Percentiles rank a stretch among this genome's conserved stretches.
phyloP scores from a whole-genome alignment of 2,329 filamentous ascomycete species.

The Colletotrichum tanaceti region DNA sequence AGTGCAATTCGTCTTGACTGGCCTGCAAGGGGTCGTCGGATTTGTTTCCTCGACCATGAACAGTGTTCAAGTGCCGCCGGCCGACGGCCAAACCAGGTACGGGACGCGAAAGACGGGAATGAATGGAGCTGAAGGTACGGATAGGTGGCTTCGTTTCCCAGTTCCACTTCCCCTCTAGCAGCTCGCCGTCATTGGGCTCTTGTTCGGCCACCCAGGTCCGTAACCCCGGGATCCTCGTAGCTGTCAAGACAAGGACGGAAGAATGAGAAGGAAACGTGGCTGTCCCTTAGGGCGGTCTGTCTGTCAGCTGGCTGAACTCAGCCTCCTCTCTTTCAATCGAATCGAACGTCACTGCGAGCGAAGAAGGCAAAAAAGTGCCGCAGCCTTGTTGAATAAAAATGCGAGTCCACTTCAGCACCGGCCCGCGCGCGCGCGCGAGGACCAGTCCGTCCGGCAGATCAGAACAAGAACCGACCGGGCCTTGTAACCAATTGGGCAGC shows the following conservation, averaged over 20 bases:
- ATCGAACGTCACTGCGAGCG: neutral
- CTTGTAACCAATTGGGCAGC: slow-evolving; percentile 10
- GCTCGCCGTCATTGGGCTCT: slow-evolving; percentile 5
- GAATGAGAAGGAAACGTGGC: neutral
- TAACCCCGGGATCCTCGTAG: neutral
- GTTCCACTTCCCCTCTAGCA: neutral
- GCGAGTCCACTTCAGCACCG: slow-evolving; percentile 21
- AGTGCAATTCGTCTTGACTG: slow-evolving; percentile 15
- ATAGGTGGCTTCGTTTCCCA: slow-evolving; percentile 29
- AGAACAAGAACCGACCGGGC: neutral
- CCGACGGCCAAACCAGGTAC: neutral
- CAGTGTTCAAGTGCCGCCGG: neutral
- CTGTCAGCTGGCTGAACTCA: neutral
- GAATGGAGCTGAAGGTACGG: slow-evolving; percentile 19
- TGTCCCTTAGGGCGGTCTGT: neutral
- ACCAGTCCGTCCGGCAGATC: neutral
- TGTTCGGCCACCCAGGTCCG: slow-evolving; percentile 20
- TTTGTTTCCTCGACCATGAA: slow-evolving; percentile 16
- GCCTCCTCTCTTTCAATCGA: neutral
- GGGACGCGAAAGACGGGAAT: slow-evolving; percentile 10
- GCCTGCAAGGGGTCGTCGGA: slow-evolving; percentile 6
- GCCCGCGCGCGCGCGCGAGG: slow-evolving; percentile 3
- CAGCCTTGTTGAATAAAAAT: slow-evolving; percentile 11
- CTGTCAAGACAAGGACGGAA: neutral
- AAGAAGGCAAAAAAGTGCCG: neutral